Evolutionary conservation across 1,284 basidiomycete genomes (phyloP).

Genomic region (Sporisorium exsertum): DNA sequence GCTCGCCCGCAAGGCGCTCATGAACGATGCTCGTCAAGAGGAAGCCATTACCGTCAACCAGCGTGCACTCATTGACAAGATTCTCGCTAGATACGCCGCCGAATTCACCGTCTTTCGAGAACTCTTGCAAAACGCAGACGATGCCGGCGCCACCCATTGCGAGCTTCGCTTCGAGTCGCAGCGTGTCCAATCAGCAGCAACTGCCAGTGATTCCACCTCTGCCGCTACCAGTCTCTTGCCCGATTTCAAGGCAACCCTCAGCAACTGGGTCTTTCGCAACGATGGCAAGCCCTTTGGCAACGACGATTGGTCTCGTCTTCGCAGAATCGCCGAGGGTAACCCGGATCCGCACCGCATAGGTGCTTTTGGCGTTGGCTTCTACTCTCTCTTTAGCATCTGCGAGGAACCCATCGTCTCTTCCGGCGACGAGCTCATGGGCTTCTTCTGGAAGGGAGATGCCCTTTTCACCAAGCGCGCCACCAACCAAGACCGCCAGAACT

Average conservation of each 20-base stretch:
- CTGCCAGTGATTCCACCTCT: slow-evolving; percentile 1
- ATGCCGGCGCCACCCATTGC: slow-evolving; percentile 78
- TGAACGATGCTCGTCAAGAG: slow-evolving; percentile 55
- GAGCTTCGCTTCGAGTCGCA: slow-evolving; percentile 66
- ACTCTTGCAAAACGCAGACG: slow-evolving; percentile 94
- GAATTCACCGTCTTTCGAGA: slow-evolving; percentile 86
- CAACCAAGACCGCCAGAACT: slow-evolving; percentile 39
- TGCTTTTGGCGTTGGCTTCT: slow-evolving; percentile 72
- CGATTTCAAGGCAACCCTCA: slow-evolving; percentile 67
- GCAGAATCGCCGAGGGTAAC: slow-evolving; percentile 71
- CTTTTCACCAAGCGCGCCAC: slow-evolving; percentile 63
- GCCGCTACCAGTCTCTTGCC: slow-evolving; percentile 35
- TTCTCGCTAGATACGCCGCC: slow-evolving; percentile 91
- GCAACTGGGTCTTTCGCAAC: slow-evolving; percentile 79
- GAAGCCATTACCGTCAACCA: slow-evolving; percentile 95
- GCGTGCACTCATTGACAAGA: slow-evolving; percentile 73
- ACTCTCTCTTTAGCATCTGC: slow-evolving; percentile 72
- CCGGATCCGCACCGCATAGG: slow-evolving; percentile 73
- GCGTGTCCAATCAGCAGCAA: slow-evolving; percentile 16
- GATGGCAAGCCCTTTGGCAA: slow-evolving; percentile 75
- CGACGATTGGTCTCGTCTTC: slow-evolving; percentile 67
- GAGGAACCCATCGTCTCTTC: slow-evolving; percentile 93
- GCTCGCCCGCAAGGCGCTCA: slow-evolving; percentile 54
- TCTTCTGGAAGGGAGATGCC: slow-evolving; percentile 83
- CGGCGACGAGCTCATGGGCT: slow-evolving; percentile 86